Percentiles rank a stretch among this genome's conserved stretches.
Conservation (phyloP, 2,329 filamentous ascomycete species). For the Calonectria pauciramosa region DNA sequence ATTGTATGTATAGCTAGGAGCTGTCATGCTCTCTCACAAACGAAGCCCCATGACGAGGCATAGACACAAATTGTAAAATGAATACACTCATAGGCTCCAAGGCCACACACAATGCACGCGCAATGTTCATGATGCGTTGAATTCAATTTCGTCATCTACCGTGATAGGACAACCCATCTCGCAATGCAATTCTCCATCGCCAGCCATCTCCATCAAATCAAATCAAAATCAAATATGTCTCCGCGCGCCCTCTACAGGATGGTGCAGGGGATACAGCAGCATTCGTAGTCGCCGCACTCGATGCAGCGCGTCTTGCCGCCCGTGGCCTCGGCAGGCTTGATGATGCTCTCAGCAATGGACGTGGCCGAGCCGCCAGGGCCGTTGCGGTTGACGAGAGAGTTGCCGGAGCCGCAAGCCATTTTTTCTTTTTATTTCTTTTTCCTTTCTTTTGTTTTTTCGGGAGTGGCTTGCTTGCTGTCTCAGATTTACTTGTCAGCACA, state of each 20-base stretch:
- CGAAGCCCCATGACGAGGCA: not conserved
- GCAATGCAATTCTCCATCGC: not conserved
- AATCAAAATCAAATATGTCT: too few relatives aligned
- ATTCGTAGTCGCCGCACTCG: constrained; percentile 53
- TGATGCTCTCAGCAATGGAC: constrained; percentile 63
- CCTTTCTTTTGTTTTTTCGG: not conserved
- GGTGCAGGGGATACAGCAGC: constrained; percentile 69
- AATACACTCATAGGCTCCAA: not conserved
- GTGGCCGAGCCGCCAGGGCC: constrained; percentile 64
- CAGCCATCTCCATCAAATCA: not conserved
- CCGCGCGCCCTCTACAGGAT: constrained; percentile 58
- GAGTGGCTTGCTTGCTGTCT: not conserved
- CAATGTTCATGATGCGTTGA: not conserved
- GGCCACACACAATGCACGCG: too few relatives aligned
- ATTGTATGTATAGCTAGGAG: not conserved
- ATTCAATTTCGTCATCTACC: not conserved
- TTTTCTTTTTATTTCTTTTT: constrained; percentile 13
- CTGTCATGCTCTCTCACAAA: not conserved
- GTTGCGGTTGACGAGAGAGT: constrained; percentile 50
- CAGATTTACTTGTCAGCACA: not conserved
- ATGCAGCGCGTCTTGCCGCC: constrained; percentile 49
- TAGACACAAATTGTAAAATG: not conserved
- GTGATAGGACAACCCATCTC: not conserved
- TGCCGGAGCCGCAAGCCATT: constrained; percentile 43
- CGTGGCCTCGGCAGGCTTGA: constrained; percentile 64